Evolutionary conservation across 2,329 filamentous ascomycete genomes (phyloP), one percentile per base, ranked within the genome.

Genomic region (Scedosporium apiospermum): DNA sequence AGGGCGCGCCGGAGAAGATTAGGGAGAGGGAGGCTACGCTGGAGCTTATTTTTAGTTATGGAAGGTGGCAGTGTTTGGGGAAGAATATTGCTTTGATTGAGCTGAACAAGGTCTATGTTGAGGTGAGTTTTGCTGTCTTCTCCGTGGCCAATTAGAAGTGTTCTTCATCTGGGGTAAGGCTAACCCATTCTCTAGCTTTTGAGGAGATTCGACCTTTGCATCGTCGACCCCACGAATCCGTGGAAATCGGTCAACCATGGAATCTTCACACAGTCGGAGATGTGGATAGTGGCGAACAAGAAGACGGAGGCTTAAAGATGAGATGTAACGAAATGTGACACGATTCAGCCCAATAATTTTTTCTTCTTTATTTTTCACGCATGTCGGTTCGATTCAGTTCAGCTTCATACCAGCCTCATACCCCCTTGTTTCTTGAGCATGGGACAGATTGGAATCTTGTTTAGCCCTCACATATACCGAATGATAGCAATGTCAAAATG

Each of bases 41-140:
- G 16, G 76, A 78, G 14, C 62, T 77, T 9, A 68, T 76, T 0
- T 78, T 78, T 62, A 71, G 75, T 2, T 72, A 74, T 26, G 76
- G 77, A 0, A 63, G 71, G 3, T 77, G 73, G 70, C 69, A 71
- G 51, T 78, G 77, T 53, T 64, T 77, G 12, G 76, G 77, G 0
- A 70, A 72, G 3, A 71, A 70, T 0, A 69, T 78, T 26, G 75
- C 76, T 1, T 60, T 72, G 7, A 72, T 78, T 66, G 75, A 78
- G 65, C 26, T 77, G 61, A 75, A 75, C 51, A 74, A 74, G 68
- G 60, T 73, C 2, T 70, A 76, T 38, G 75, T 78, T 21, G 77
- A 81, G 72, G 75, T 76, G 57, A 46, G 60, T 57, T 16, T 21
- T 49, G 3, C 4, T 16, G 6, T 18, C 21, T 26, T 12, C n/a